Base-by-base conservation (phyloP, 176 grass and related monocot species). In the Ampelocalamus luodianensis region DNA sequence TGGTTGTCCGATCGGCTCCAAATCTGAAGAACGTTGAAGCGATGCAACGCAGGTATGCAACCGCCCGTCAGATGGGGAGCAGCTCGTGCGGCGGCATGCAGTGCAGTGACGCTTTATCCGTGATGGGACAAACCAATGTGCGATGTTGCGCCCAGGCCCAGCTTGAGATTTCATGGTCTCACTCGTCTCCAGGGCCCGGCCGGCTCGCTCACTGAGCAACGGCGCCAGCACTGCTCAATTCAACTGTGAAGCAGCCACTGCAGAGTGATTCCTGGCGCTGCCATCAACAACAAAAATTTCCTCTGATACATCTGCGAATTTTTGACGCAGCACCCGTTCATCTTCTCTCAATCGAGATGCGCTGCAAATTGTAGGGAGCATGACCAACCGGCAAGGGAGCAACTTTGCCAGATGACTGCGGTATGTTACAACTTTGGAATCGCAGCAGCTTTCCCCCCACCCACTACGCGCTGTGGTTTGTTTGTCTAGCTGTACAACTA, bases 401-500 rank as follows among this genome's bases (percentile, higher is more conserved):
- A 40, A 65, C 84, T 83, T 87, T 67, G 10, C 68, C 51, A 36
- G 9, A 55, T 11, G 38, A 60, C 17, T 29, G 66, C 66, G 39
- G 39, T 68, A 72, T 61, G 48, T 87, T 87, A 87, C 89, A 80
- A 45, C 18, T 69, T 72, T 18, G 43, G 38, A 73, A 17, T 63
- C 12, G 50, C 5, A 50, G 84, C 76, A 40, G 8, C 43, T n/a
- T 10, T 65, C 22, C 76, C 14, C 46, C 4, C 39, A 29, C 32
- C 32, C 55, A 13, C 58, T 39, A 60, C 6, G 58, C 13, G 37
- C 68, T 74, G 80, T 40, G 80, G 60, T 64, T 45, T 43, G 48
- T 68, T 54, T 74, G 40, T 38, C 80, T 72, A 60, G 59, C 84
- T 87, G 89, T 87, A 84, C 81, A 46, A 55, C 74, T 75, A 65